A percentile compares a stretch with the other conserved stretches of the same genome.
Evolutionary conservation across 345 rosid genomes (phyloP).

Genomic region (Orychophragmus violaceus): DNA sequence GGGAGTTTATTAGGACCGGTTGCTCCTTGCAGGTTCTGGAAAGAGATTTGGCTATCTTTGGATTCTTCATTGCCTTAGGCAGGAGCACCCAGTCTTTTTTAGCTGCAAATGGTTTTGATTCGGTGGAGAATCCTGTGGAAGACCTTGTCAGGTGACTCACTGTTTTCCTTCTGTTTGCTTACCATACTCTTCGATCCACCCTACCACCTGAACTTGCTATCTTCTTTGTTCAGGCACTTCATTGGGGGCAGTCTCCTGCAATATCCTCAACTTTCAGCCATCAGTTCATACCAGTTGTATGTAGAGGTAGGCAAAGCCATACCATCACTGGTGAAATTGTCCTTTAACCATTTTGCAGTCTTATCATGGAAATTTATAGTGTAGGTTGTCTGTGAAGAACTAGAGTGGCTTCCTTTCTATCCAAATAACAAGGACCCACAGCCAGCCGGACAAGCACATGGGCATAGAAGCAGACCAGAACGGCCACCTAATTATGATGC

Average conservation of each 20-base stretch:
- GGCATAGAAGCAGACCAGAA: conserved; percentile 52
- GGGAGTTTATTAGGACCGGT: not conserved
- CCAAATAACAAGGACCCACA: conserved; percentile 36
- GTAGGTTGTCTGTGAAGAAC: conserved; percentile 94
- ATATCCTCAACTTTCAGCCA: conserved; percentile 92
- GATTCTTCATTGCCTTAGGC: conserved; percentile 94
- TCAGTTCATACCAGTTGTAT: conserved; percentile 90
- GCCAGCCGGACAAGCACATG: conserved; percentile 38
- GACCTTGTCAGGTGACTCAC: conserved; percentile 64
- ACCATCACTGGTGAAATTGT: conserved; percentile 5
- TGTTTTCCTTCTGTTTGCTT: conserved; percentile 10
- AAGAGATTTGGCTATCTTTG: conserved; percentile 95
- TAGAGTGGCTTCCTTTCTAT: conserved; percentile 90
- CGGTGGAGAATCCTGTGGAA: conserved; percentile 56
- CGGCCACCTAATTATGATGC: conserved; percentile 73
- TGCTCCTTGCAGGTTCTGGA: conserved; percentile 69
- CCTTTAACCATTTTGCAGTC: conserved; percentile 7
- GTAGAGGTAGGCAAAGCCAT: conserved; percentile 70
- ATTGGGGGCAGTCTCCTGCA: conserved; percentile 89
- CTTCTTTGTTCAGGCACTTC: conserved; percentile 51
- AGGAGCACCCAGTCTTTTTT: conserved; percentile 66
- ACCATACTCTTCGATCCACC: conserved; percentile 2
- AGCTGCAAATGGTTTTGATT: conserved; percentile 69
- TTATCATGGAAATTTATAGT: conserved; percentile 19
- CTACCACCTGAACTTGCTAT: conserved; percentile 6